A percentile compares a stretch with the other conserved stretches of the same genome.
These are phyloP conservation scores for Lachnellula hyalina DNA, from an alignment of 2,329 filamentous ascomycete genomes.

Conservation along the genomic window DNA sequence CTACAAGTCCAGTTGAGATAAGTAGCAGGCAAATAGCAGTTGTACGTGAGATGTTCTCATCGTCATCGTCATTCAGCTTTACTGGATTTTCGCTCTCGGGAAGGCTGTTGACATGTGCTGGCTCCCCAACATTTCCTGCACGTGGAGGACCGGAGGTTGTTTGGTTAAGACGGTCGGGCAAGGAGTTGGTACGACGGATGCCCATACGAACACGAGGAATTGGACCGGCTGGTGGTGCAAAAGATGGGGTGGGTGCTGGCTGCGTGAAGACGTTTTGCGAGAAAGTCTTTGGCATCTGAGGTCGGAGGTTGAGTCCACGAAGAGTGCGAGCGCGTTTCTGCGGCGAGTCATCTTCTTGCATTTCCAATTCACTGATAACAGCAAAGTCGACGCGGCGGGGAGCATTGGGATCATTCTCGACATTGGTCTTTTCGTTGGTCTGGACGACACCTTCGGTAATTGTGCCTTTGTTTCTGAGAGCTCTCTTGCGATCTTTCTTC, in stretches of 20 bases:
- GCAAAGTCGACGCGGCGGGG: constrained; percentile 57
- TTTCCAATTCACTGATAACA: constrained; percentile 32
- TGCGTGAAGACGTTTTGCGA: constrained; percentile 66
- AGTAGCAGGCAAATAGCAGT: constrained; percentile 58
- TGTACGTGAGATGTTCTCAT: constrained; percentile 47
- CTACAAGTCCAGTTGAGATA: constrained; percentile 59
- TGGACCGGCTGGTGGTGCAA: constrained; percentile 32
- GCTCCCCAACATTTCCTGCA: constrained; percentile 7
- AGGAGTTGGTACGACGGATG: constrained; percentile 69
- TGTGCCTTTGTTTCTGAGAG: constrained; percentile 18
- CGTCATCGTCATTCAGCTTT: constrained; percentile 33
- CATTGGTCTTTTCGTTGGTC: constrained; percentile 17
- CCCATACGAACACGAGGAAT: constrained; percentile 55
- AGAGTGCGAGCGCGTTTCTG: constrained; percentile 48
- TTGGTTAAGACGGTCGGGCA: constrained; percentile 62
- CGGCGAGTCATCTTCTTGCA: constrained; percentile 14
- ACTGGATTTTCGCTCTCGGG: constrained; percentile 23
- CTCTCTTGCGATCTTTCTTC: constrained; percentile 20
- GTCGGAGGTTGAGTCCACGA: constrained; percentile 54
- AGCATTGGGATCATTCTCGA: constrained; percentile 30
- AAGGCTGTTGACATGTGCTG: constrained; percentile 21
- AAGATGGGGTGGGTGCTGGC: constrained; percentile 31
- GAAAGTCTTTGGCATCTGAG: constrained; percentile 58
- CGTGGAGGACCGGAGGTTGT: constrained; percentile 6
- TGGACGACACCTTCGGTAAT: constrained; percentile 17